Evolutionary conservation across 1,139 yeast species (phyloP).

Genomic region (Yamadazyma atlantica): DNA sequence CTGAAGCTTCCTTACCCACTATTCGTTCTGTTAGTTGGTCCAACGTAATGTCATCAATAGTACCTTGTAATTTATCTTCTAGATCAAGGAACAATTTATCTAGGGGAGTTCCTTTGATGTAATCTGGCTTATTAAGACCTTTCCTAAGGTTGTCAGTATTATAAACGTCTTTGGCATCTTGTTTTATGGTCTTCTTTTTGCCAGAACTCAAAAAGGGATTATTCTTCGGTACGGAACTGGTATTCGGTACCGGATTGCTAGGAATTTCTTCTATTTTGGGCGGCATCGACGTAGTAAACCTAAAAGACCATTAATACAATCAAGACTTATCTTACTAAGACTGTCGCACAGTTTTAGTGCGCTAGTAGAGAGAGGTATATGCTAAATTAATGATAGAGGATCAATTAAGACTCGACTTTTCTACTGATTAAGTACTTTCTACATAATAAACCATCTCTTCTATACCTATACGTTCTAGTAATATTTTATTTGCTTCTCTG

Average conservation of each 20-base stretch:
- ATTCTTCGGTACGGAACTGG: constrained; percentile 5
- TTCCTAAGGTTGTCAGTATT: constrained; percentile 20
- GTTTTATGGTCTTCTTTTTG: constrained; percentile 30
- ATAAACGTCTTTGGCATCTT: constrained; percentile 37
- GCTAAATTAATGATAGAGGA: too few species aligned
- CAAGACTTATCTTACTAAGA: neutral
- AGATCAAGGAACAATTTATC: constrained; percentile 35
- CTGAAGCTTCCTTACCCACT: neutral
- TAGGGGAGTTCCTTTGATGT: constrained; percentile 31
- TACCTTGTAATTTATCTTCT: constrained; percentile 25
- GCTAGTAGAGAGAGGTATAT: too few species aligned
- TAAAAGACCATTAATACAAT: neutral
- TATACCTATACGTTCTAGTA: too few species aligned
- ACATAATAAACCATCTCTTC: too few species aligned
- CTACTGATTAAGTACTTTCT: too few species aligned
- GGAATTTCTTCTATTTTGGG: constrained; percentile 30
- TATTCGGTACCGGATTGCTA: too few species aligned
- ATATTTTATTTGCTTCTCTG: too few species aligned
- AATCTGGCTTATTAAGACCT: constrained; percentile 38
- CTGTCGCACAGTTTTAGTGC: neutral
- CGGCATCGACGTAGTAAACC: constrained; percentile 13
- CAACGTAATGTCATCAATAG: constrained; percentile 25
- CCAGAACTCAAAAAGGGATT: constrained; percentile 33
- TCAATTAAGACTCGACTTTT: too few species aligned
- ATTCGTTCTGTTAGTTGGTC: constrained; percentile 2